Base-by-base conservation (phyloP, 1,139 yeast species). In the Candida sanyaensis region DNA sequence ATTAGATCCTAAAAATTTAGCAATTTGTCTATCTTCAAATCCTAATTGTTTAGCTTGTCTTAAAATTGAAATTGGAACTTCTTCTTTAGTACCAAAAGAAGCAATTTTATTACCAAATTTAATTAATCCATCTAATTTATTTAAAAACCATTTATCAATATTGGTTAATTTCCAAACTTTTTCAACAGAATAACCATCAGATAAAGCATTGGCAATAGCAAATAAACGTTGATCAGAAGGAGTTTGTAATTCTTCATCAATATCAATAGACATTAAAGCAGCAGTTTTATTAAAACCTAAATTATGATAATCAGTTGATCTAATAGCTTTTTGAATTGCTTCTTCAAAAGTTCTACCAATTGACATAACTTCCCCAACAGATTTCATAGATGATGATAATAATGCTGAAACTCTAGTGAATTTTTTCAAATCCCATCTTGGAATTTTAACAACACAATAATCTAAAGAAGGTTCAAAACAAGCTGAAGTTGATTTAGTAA, bases 301-400 rank as follows among this genome's bases (percentile, higher is more conserved):
- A 67, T 59, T 82, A 81, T 26, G 95, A 84, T 46, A 97, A 97
- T 93, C 99, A 55, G 92, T 91, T 73, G 92, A 96, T 75, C 99
- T 86, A 60, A 93, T 86, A 47, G 99, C 99, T 78, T 93, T 93
- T 74, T 93, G 99, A 80, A 93, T 86, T n/a, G 97, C 88, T 72
- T 93, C 99, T 74, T 93, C 99, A 65, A 92, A 93, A 60, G 84
- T 93, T 74, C 99, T 86, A 63, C 99, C 99, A 65, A 93, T 93
- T 48, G 97, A 96, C 99, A 93, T 93, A 52, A 93, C 99, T 73
- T 93, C 99, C 69, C 99, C 99, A 50, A 93, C 99, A 42, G 98
- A 92, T 73, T 93, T 93, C 99, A 93, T 93, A 44, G 97, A 85
- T 28, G 97, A 89, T 13, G 48, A 45, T 39, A 51, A 48, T 32